Evolutionary conservation across 2,329 filamentous ascomycete species (phyloP), one percentile per base, ranked within the genome.

Genomic region (Ceratocystis smalleyi): DNA sequence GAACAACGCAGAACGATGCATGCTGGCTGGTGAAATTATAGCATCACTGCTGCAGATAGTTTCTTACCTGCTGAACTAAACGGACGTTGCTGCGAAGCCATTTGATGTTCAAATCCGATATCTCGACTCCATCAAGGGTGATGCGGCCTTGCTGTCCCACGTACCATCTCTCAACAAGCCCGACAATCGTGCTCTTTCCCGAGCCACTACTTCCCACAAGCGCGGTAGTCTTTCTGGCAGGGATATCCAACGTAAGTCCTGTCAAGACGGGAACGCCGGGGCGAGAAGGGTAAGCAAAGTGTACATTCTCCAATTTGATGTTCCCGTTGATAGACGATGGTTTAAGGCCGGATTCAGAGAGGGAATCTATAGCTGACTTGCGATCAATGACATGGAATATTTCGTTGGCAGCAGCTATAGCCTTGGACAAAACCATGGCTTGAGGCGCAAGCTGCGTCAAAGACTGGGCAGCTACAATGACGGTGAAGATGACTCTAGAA

Each of bases 141-240:
- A 83, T 77, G 0, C 69, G 69, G 0, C 80, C 81, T 0, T 74
- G 71, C 0, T 71, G 73, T 0, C 78, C 75, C 49, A 79, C 74
- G 67, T 86, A 87, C 76, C 84, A 86, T 6, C 84, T 72, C 69
- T 84, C 81, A 1, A 84, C 68, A 1, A 85, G 71, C 0, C 78
- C 79, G 5, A 84, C 77, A 2, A 83, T 76, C 0, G 81, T 84
- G 55, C 79, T 82, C 68, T 84, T 84, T 0, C 82, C 82, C 3
- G 76, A 81, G 0, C 83, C 83, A 22, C 79, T 83, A 1, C 79
- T 74, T 0, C 83, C 83, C 5, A 85, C 81, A 4, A 83, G 74
- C 1, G 81, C 81, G 0, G 79, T 82, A 0, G 76, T 76, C 66
- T 78, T 77, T 17, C 76, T 74, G 2, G 75, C 73, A 15, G 76